Evolutionary conservation across 331 rosid species (phyloP).

Genomic region (Arachis monticola): DNA sequence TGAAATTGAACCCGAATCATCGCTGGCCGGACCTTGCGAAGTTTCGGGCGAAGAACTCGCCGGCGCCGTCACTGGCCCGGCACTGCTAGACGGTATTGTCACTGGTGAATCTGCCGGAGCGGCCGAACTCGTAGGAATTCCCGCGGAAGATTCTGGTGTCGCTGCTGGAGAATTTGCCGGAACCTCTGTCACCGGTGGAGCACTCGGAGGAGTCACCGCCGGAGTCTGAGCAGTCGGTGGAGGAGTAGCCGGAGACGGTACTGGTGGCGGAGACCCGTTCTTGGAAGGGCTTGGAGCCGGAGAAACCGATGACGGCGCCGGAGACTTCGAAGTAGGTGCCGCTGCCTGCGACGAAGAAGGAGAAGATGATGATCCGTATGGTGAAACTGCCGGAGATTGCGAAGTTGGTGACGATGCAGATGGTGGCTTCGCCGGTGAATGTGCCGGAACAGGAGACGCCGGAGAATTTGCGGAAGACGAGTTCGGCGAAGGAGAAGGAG

Average conservation of each 20-base stretch:
- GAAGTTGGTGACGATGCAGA: constrained; percentile 57
- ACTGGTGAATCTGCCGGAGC: constrained; percentile 53
- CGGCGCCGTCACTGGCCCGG: constrained; percentile 58
- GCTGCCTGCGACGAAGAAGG: constrained; percentile 42
- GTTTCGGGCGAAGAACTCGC: constrained; percentile 59
- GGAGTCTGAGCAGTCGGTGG: constrained; percentile 48
- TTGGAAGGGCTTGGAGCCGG: constrained; percentile 59
- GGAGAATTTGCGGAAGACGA: constrained; percentile 5
- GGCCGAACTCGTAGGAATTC: constrained; percentile 61
- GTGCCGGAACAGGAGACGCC: constrained; percentile 15
- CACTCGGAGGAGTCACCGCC: constrained; percentile 45
- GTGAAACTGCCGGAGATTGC: constrained; percentile 51
- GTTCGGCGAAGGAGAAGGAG: constrained; percentile 75
- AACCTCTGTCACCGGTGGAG: constrained; percentile 52
- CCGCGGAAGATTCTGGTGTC: constrained; percentile 48
- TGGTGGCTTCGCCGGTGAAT: constrained; percentile 58
- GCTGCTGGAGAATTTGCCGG: constrained; percentile 54
- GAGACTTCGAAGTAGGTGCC: constrained; percentile 45
- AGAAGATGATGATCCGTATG: constrained; percentile 44
- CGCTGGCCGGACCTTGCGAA: constrained; percentile 53
- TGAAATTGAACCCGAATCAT: constrained; percentile 58
- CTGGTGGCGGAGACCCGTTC: constrained; percentile 56
- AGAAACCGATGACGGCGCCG: constrained; percentile 42
- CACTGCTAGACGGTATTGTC: constrained; percentile 55
- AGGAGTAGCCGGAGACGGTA: constrained; percentile 51